Percentiles rank a stretch among this genome's conserved stretches.
phyloP scores from a whole-genome alignment of 140 eudicot species.

The Erigeron philadelphicus region DNA sequence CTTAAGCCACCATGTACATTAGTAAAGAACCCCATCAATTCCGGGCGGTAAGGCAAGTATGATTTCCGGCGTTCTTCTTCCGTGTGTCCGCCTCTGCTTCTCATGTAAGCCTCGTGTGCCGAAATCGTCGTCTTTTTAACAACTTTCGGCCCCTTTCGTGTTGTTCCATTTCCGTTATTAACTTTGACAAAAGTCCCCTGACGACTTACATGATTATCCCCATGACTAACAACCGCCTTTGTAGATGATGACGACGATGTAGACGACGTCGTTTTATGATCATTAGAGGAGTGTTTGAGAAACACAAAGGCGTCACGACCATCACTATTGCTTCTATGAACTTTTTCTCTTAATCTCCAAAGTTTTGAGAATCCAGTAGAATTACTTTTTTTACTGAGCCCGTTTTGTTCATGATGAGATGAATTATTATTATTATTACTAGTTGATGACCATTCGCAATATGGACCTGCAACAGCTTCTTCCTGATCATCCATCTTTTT shows the following conservation, averaged over 20 bases:
- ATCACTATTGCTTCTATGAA: conserved; percentile 62
- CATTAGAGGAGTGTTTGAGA: conserved; percentile 27
- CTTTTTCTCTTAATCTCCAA: conserved; percentile 59
- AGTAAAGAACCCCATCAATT: conserved; percentile 75
- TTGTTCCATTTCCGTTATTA: not conserved
- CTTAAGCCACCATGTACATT: conserved; percentile 62
- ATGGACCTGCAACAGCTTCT: conserved; percentile 42
- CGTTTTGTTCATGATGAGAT: conserved; percentile 21
- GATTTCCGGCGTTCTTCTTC: conserved; percentile 53
- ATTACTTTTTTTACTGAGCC: conserved; percentile 63
- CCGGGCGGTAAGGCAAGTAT: conserved; percentile 73
- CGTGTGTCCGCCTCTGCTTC: conserved; percentile 37
- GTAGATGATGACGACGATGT: conserved; percentile 10
- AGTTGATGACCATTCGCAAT: conserved; percentile 43
- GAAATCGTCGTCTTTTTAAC: conserved; percentile 42
- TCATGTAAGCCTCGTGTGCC: conserved; percentile 59
- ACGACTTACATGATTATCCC: not conserved
- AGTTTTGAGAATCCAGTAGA: conserved; percentile 90
- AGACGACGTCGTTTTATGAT: not conserved
- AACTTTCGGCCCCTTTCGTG: conserved; percentile 28
- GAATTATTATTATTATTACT: no score
- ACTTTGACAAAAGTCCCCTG: conserved; percentile 25
- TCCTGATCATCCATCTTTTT: conserved; percentile 16
- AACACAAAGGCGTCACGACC: conserved; percentile 90
- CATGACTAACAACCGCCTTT: not conserved